phyloP scores from a whole-genome alignment of 805 yeast genomes.

The Starmerella gropengiesseri region DNA sequence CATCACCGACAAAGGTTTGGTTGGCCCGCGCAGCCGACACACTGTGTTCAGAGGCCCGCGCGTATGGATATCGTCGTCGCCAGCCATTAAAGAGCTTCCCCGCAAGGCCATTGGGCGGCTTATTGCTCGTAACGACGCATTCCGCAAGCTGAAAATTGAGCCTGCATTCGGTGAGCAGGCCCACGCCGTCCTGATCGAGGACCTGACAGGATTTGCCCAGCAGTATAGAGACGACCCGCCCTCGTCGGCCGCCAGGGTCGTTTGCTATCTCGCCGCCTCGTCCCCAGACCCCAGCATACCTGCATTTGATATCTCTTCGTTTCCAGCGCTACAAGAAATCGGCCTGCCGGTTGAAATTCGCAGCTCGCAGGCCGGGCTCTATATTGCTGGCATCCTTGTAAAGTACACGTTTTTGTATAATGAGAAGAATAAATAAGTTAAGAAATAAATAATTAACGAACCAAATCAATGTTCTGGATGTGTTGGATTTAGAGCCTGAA shows the following conservation, averaged over 20 bases:
- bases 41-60: conserved; percentile 11
- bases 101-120: conserved; percentile 3
- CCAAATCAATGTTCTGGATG: too few relatives aligned
- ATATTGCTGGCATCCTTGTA: conserved; percentile 13
- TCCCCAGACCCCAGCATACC: background rate
- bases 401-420: conserved; percentile 11
- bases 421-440: background rate
- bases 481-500: too few relatives aligned
- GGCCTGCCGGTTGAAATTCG: conserved; percentile 10
- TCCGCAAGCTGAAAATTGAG: background rate
- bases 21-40: conserved; percentile 14
- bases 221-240: background rate
- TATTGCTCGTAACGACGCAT: background rate
- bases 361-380: conserved; percentile 9
- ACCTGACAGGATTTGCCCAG: conserved; percentile 1
- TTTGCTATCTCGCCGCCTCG: background rate
- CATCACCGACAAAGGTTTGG: conserved; percentile 15
- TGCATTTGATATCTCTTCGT: background rate
- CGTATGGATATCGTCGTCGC: conserved; percentile 7
- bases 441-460: background rate
- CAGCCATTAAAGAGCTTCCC: background rate
- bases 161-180: conserved; percentile 2
- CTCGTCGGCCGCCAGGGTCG: background rate
- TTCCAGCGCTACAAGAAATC: conserved; percentile 3
- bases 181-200: conserved; percentile 4